These are phyloP conservation scores for Nemania serpens DNA, from an alignment of 2,329 filamentous ascomycete genomes.

Conservation along the genomic window DNA sequence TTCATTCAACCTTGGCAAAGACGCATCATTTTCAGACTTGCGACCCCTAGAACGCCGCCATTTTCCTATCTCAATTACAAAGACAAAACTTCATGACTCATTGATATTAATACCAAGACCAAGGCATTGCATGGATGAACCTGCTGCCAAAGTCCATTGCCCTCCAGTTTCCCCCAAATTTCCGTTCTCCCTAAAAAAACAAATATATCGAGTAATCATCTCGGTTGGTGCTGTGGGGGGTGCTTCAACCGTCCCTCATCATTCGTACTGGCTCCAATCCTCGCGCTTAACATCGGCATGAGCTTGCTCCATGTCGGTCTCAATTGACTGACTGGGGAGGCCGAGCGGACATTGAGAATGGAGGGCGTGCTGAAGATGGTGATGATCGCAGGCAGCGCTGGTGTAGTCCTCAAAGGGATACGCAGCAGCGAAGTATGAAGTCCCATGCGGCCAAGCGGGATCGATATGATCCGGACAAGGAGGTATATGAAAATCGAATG, in stretches of 20 bases:
- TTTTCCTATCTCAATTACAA: conserved; percentile 7
- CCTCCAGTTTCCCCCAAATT: not conserved
- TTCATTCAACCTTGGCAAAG: not conserved
- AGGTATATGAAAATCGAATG: conserved; percentile 40
- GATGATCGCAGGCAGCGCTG: conserved; percentile 36
- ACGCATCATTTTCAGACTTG: not conserved
- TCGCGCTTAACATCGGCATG: conserved; percentile 44
- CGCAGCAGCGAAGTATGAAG: conserved; percentile 47
- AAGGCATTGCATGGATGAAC: not conserved
- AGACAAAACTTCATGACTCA: conserved; percentile 17
- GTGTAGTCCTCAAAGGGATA: conserved; percentile 47
- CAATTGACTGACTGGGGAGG: conserved; percentile 35
- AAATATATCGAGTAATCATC: not conserved
- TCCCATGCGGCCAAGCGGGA: conserved; percentile 40
- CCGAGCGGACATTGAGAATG: conserved; percentile 36
- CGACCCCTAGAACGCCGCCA: conserved; percentile 13
- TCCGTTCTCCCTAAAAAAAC: not conserved
- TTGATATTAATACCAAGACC: not conserved
- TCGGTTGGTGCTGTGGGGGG: not conserved
- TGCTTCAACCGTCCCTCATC: not conserved
- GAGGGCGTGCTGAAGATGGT: conserved; percentile 34
- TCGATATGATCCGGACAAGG: conserved; percentile 40
- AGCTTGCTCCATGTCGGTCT: conserved; percentile 36
- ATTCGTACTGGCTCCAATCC: conserved; percentile 51
- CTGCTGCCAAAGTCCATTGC: not conserved